phyloP scores from a whole-genome alignment of 495 filamentous ascomycete genomes.

The Talaromyces liani region DNA sequence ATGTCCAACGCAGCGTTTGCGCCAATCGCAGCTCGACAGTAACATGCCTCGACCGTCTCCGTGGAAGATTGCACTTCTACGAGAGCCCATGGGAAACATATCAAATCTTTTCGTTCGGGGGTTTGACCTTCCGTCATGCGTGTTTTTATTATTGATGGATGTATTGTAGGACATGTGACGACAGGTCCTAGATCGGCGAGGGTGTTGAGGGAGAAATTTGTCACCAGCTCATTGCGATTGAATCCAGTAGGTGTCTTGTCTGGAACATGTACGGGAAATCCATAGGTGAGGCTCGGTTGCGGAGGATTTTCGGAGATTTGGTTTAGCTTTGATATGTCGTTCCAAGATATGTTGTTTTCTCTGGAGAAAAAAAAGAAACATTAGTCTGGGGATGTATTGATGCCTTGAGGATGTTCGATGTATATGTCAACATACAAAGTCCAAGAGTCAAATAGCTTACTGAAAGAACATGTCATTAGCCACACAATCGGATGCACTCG shows the following conservation, averaged over 20 bases:
- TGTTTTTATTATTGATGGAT: neutral
- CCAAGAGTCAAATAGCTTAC: conserved; percentile 1
- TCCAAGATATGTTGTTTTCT: neutral
- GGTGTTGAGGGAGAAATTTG: neutral
- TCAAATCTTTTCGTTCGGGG: neutral
- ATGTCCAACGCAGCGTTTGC: conserved; percentile 3
- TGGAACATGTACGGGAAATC: conserved; percentile 1
- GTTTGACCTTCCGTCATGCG: neutral
- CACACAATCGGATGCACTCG: neutral
- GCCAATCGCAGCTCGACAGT: neutral
- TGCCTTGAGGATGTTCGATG: neutral
- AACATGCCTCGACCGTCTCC: neutral
- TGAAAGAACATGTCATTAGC: neutral
- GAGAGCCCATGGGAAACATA: conserved; percentile 8
- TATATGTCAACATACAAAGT: neutral
- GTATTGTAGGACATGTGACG: neutral
- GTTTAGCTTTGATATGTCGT: neutral
- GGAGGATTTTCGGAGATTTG: neutral
- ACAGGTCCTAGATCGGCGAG: neutral
- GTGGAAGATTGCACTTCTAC: neutral
- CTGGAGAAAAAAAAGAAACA: neutral
- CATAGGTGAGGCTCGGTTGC: conserved; percentile 3
- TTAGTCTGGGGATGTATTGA: neutral
- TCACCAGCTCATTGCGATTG: neutral
- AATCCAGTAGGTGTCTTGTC: neutral